Base-by-base conservation (phyloP, 306 rosid species). In the Sicyos edulis region DNA sequence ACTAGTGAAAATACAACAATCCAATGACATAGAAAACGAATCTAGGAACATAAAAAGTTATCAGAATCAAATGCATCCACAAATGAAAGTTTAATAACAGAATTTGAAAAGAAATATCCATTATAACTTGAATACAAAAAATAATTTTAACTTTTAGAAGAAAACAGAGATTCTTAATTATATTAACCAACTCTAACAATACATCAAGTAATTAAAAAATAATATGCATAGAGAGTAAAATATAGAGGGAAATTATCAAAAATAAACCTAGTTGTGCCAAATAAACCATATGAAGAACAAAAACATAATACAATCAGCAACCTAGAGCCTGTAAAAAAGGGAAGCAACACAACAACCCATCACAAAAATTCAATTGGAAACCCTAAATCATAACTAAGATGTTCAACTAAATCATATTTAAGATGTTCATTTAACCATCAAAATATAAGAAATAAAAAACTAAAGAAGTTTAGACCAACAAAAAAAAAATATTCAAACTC, bases 81-180 rank as follows among this genome's bases (percentile, higher is more conserved):
- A 37, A 5, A 37, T 37, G 42, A 37, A 37, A 37, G 5, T 37
- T 37, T 37, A 37, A 37, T 37, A 37, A 7, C 42, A 37, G 42
- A 37, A 37, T 7, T 1, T 37, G 42, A 37, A 37, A 37, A 37
- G 42, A 37, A 37, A 37, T 37, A 37, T 37, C 42, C 42, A 37
- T 5, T 37, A 3, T 5, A 37, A 37, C 7, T 37, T 3, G 42
- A 93, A 93, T 7, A 10, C 54, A n/a, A 1, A 65, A 65, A 65
- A 12, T 40, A 22, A 21, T n/a, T 10, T 10, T 13, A 49, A 21
- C 21, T 67, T 22, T 22, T 22, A 47, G 12, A 42, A 49, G 14
- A 47, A 47, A 13, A 13, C 2, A 20, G 13, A 11, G 20, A 17
- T 20, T 22, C 32, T 20, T 47, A 66, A 44, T 1, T 37, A 37